A percentile compares a stretch with the other conserved stretches of the same genome.
phyloP scores from a whole-genome alignment of 305 asterid genomes.

The Fraxinus sp. region DNA sequence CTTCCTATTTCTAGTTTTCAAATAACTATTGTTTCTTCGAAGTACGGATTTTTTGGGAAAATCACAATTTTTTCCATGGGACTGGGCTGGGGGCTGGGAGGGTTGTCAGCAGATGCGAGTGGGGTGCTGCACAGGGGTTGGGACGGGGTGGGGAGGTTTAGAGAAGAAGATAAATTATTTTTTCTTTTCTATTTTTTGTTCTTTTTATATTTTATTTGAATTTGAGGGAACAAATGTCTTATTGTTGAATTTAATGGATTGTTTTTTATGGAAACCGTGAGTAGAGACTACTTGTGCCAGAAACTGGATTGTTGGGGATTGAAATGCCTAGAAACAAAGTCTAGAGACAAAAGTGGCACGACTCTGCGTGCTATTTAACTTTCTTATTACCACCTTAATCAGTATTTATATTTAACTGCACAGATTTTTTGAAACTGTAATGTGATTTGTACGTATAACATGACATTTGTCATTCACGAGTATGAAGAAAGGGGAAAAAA shows the following conservation, averaged over 20 bases:
- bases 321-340: not conserved
- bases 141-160: not conserved
- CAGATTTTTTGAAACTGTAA: not conserved
- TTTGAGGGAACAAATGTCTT: not conserved
- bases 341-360: not conserved
- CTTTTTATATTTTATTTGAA: not conserved
- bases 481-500: not conserved
- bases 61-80: not conserved
- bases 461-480: not conserved
- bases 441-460: not conserved
- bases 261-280: not conserved
- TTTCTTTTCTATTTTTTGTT: not conserved
- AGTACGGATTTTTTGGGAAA: not conserved
- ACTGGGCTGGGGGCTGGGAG: not conserved
- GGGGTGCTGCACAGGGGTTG: not conserved
- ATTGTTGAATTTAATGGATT: not conserved
- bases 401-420: not conserved
- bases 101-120: not conserved
- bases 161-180: not conserved
- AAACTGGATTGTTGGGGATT: not conserved
- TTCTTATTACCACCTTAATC: not conserved
- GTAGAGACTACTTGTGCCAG: not conserved
- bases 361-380: not conserved
- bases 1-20: not conserved
- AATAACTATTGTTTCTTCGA: not conserved